Conservation (phyloP, 495 filamentous ascomycete species). For the Paragyromitra xinjiangensis region DNA sequence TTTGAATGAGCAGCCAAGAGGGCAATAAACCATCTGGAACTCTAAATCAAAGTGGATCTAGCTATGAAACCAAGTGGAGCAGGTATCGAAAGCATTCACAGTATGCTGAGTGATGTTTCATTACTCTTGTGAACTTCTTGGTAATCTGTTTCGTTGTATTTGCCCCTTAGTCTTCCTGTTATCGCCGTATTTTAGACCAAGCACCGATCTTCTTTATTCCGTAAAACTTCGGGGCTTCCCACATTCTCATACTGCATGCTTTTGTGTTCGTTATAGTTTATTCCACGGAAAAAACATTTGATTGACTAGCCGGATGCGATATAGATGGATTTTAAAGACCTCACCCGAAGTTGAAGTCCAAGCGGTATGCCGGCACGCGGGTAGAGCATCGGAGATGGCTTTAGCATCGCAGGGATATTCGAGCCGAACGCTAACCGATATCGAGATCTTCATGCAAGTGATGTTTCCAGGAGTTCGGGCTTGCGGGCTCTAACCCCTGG, state of each 20-base stretch:
- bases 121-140: not conserved
- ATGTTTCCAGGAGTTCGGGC: conserved; percentile 43
- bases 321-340: not conserved
- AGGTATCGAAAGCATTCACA: not conserved
- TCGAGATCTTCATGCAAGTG: conserved; percentile 47
- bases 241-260: no score
- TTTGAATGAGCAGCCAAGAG: not conserved
- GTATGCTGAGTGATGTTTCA: not conserved
- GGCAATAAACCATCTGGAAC: not conserved
- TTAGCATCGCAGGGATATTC: conserved; percentile 25
- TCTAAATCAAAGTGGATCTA: not conserved
- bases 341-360: not conserved
- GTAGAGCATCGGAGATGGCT: conserved; percentile 1
- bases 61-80: not conserved
- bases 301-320: not conserved
- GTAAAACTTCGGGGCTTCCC: not conserved
- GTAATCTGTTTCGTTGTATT: not conserved
- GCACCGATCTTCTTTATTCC: not conserved
- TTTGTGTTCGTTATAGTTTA: not conserved
- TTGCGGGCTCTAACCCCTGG: conserved; percentile 16
- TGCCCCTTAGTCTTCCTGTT: not conserved
- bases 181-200: not conserved
- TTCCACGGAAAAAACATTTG: not conserved
- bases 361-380: not conserved
- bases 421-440: conserved; percentile 44